Evolutionary conservation across 257 asterid species (phyloP).

Genomic region (Paulownia fortunei): DNA sequence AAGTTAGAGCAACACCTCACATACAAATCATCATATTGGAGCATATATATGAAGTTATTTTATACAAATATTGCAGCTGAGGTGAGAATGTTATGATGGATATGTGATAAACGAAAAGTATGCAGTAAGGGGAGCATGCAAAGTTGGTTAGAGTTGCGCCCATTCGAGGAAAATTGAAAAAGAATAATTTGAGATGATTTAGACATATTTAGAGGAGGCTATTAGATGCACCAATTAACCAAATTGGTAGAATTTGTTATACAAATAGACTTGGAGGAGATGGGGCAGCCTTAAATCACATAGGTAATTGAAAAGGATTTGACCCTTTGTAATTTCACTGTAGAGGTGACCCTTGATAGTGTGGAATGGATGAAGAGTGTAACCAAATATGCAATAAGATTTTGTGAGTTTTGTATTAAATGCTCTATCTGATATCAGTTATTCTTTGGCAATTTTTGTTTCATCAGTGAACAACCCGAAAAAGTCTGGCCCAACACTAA

Average conservation of each 20-base stretch:
- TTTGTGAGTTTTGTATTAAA: neutral
- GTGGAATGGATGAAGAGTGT: constrained; percentile 16
- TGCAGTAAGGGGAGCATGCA: neutral
- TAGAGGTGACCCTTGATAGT: constrained; percentile 15
- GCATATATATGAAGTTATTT: neutral
- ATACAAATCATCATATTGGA: neutral
- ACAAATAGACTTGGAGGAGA: neutral
- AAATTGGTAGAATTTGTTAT: neutral
- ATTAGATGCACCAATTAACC: neutral
- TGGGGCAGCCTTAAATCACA: neutral
- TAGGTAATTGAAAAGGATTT: constrained; percentile 3
- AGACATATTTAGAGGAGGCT: neutral
- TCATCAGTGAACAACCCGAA: constrained; percentile 96
- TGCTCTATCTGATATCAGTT: neutral
- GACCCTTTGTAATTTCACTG: constrained; percentile 16
- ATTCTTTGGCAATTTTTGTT: constrained; percentile 14
- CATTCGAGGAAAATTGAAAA: neutral
- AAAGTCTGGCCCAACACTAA: constrained; percentile 83
- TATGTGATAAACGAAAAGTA: neutral
- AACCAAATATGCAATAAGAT: neutral
- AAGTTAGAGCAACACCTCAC: neutral
- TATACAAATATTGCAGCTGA: neutral
- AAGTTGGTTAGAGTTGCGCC: neutral
- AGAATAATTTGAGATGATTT: neutral
- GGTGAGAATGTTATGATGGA: neutral